Evolutionary conservation across 345 rosid genomes (phyloP).

Genomic region (Lepidium didymum): DNA sequence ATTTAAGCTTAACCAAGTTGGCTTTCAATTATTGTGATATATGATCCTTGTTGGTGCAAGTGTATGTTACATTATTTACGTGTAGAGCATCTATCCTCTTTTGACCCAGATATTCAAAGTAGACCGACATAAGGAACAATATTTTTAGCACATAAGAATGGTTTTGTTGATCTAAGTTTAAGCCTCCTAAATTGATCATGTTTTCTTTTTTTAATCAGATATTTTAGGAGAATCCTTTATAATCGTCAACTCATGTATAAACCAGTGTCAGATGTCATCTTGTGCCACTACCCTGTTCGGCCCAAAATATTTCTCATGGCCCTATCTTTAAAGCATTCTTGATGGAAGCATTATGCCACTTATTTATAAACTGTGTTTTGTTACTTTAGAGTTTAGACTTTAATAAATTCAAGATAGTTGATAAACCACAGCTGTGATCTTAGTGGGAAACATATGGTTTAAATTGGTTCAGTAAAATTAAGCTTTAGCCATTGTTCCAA

Average conservation of each 20-base stretch:
- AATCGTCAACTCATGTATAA: neutral
- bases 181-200: neutral
- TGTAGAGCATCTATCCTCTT: constrained; percentile 8
- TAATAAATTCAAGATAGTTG: neutral
- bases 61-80: neutral
- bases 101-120: constrained; percentile 10
- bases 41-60: neutral
- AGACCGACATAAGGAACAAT: neutral
- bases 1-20: neutral
- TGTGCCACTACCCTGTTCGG: neutral
- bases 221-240: neutral
- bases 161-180: neutral
- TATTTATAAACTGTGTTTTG: neutral
- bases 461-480: neutral
- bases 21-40: neutral
- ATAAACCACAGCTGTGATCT: neutral
- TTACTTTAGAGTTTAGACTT: constrained; percentile 14
- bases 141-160: constrained; percentile 1
- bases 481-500: neutral
- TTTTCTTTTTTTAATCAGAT: neutral
- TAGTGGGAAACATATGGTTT: constrained; percentile 2
- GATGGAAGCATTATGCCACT: constrained; percentile 5
- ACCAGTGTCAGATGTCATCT: neutral
- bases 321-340: neutral
- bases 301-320: neutral